These are phyloP conservation scores for Chimonanthus praecox DNA, from an alignment of 164 flowering plant genomes.

Conservation along the genomic window DNA sequence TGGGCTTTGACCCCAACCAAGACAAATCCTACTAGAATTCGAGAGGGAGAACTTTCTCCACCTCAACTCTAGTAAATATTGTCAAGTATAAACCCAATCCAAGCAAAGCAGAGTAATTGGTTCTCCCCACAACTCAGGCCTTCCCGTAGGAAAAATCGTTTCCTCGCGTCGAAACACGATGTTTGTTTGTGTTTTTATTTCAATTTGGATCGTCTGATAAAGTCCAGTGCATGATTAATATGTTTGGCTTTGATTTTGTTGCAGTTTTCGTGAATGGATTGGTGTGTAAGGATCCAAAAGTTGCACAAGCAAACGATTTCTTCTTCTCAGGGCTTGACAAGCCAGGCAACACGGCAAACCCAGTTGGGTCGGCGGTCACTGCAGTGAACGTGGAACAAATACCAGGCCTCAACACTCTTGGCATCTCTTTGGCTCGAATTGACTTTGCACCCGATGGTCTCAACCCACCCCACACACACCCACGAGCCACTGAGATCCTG, in stretches of 20 bases:
- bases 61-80: no score
- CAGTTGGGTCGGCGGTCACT: constrained; percentile 12
- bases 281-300: constrained; percentile 14
- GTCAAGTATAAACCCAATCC: no score
- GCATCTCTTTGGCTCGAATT: constrained; percentile 18
- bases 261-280: constrained; percentile 13
- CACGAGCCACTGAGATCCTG: constrained; percentile 23
- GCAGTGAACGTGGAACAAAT: constrained; percentile 10
- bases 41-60: no score
- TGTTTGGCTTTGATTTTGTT: background rate
- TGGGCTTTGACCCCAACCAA: no score
- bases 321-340: constrained; percentile 10
- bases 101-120: no score
- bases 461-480: constrained; percentile 21
- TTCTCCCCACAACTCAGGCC: no score
- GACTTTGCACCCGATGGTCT: constrained; percentile 16
- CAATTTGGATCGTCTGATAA: background rate
- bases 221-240: background rate
- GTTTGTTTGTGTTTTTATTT: background rate
- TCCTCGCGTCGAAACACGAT: background rate
- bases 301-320: constrained; percentile 13
- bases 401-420: constrained; percentile 21
- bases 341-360: constrained; percentile 12
- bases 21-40: no score
- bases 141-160: no score